phyloP scores from a whole-genome alignment of 257 asterid genomes.

The Orobanche coerulescens region DNA sequence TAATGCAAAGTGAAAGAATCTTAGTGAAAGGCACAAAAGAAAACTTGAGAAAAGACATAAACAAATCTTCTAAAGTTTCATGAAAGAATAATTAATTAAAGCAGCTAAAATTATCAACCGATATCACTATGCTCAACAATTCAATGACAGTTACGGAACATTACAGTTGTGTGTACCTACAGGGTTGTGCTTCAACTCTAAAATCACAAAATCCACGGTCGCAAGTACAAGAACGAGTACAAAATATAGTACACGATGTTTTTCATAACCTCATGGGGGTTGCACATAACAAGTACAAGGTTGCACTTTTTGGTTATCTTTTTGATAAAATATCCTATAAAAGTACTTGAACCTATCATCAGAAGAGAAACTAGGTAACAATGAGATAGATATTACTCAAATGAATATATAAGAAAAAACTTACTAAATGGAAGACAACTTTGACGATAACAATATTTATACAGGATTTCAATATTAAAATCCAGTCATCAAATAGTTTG shows the following conservation, averaged over 20 bases:
- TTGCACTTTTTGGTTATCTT: background rate
- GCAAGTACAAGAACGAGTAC: background rate
- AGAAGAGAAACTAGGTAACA: background rate
- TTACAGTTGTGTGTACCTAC: background rate
- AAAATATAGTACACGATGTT: background rate
- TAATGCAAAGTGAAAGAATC: background rate
- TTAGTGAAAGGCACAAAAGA: background rate
- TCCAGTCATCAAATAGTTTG: background rate
- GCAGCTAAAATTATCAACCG: background rate
- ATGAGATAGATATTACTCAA: background rate
- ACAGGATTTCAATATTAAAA: background rate
- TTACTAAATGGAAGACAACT: slow-evolving; percentile 15
- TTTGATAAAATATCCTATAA: background rate
- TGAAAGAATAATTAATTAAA: background rate
- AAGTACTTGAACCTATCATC: background rate
- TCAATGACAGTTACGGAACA: background rate
- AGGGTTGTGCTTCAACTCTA: background rate
- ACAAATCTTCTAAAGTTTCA: background rate
- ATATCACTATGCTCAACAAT: background rate
- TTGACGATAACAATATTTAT: background rate
- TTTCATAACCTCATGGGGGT: background rate
- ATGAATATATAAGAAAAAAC: background rate
- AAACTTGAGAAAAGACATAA: background rate
- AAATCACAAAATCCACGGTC: background rate
- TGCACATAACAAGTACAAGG: background rate